A percentile compares a stretch with the other conserved stretches of the same genome.
Evolutionary conservation across 495 filamentous ascomycete genomes (phyloP).

Genomic region (Penicillium coprophilum): DNA sequence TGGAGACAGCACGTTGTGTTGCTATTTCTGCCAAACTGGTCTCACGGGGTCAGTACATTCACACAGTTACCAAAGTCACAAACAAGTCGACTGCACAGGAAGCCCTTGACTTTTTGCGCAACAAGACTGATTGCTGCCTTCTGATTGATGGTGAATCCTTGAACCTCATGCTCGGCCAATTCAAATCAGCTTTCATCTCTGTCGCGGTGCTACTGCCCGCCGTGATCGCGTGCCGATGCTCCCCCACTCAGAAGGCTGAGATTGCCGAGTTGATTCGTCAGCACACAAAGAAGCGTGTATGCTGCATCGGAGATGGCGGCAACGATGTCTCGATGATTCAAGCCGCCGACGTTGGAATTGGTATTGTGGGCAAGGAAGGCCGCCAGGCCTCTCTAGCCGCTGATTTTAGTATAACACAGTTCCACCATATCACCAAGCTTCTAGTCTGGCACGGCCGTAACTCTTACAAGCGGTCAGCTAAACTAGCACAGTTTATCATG

Average conservation of each 20-base stretch:
- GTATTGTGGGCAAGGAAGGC: slow-evolving; percentile 97
- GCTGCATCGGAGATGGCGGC: slow-evolving; percentile 95
- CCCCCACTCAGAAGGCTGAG: slow-evolving; percentile 95
- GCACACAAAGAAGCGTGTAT: slow-evolving; percentile 88
- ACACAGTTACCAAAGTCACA: slow-evolving; percentile 78
- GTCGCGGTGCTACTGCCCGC: slow-evolving; percentile 84
- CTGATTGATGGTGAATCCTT: slow-evolving; percentile 95
- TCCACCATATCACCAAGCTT: slow-evolving; percentile 93
- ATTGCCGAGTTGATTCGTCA: slow-evolving; percentile 87
- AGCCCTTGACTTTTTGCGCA: slow-evolving; percentile 81
- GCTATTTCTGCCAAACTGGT: slow-evolving; percentile 93
- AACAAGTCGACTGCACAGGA: slow-evolving; percentile 67
- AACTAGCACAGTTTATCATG: slow-evolving; percentile 97
- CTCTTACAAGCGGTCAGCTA: slow-evolving; percentile 92
- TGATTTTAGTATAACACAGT: slow-evolving; percentile 93
- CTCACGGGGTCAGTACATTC: slow-evolving; percentile 91
- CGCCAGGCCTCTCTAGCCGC: slow-evolving; percentile 91
- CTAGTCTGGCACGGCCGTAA: slow-evolving; percentile 98
- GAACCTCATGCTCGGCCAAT: slow-evolving; percentile 75
- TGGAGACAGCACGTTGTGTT: slow-evolving; percentile 96
- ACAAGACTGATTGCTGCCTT: slow-evolving; percentile 83
- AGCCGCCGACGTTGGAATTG: slow-evolving; percentile 94
- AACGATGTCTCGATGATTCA: slow-evolving; percentile 99
- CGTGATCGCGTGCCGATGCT: slow-evolving; percentile 95
- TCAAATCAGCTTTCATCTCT: slow-evolving; percentile 80